phyloP scores from a whole-genome alignment of 1,139 yeast genomes.

The Nakaseomyces sp. region DNA sequence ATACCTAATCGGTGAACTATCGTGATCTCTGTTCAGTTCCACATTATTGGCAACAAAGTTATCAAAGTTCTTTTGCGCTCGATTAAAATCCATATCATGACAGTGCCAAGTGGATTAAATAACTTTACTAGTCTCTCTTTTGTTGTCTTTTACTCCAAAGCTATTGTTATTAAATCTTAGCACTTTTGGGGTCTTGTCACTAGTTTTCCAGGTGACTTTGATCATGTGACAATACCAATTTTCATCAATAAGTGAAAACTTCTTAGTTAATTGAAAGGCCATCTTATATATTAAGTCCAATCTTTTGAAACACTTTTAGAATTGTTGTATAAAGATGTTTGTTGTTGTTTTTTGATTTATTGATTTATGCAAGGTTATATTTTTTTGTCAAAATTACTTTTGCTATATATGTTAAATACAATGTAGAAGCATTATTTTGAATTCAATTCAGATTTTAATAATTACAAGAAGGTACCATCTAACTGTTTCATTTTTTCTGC shows the following conservation, averaged over 20 bases:
- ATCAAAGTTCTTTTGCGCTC: constrained; percentile 15
- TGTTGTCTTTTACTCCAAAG: too few relatives aligned
- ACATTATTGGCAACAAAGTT: constrained; percentile 7
- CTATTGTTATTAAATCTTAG: background rate
- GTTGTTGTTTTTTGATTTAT: too few relatives aligned
- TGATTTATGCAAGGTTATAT: too few relatives aligned
- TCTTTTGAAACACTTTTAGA: too few relatives aligned
- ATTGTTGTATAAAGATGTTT: too few relatives aligned
- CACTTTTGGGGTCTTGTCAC: background rate
- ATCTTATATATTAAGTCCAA: too few relatives aligned
- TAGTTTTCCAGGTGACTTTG: background rate
- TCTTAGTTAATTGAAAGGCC: too few relatives aligned
- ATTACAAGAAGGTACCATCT: constrained; percentile 1
- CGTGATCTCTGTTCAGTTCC: constrained; percentile 7
- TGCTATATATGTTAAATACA: too few relatives aligned
- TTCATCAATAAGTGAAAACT: too few relatives aligned
- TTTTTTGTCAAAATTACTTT: too few relatives aligned
- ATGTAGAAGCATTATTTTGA: too few relatives aligned
- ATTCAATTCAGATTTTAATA: background rate
- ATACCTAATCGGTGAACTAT: background rate
- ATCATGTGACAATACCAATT: background rate
- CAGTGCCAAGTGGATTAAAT: background rate
- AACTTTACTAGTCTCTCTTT: too few relatives aligned
- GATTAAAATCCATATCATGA: constrained; percentile 17
- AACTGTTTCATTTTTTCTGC: background rate